Base-by-base conservation (phyloP, 306 rosid species). In the Lithocarpus polystachyus region DNA sequence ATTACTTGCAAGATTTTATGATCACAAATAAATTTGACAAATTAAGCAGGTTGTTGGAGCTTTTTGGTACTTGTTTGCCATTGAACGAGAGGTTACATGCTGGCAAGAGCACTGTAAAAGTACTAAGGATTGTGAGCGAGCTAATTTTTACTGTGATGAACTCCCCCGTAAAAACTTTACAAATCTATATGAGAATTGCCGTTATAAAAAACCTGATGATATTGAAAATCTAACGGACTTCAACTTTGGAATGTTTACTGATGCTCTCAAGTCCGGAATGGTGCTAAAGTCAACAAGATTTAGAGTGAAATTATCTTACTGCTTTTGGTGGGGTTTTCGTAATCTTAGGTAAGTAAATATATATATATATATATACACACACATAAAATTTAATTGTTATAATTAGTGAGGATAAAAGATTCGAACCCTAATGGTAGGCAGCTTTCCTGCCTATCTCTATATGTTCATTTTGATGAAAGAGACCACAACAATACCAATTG, bases 261-360 rank as follows among this genome's bases (percentile, higher is more conserved):
- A 88, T 13, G 97, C 96, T 76, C 91, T 92, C 15, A n/a, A 45
- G 82, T 75, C 81, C 28, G 75, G 55, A 6, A 82, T 94, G 71
- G 83, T 88, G 12, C 80, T 80, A 48, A 76, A 81, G 19, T 64
- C 81, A 8, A 35, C 11, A 2, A 57, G 67, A 79, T 92, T 92
- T 81, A 76, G 75, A 7, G 70, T 75, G n/a, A 94, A 94, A 74
- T 83, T 94, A 74, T 87, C 82, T 68, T 92, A 82, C 84, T 92
- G 94, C 82, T 94, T 94, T 72, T 94, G 98, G 97, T 94, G 98
- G 98, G 98, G 97, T 79, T 82, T 94, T 68, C 91, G 94, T 75
- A 86, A 78, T 87, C 80, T 94, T 35, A 87, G 98, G 98, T 94
- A 33, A 7, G 89, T 75, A 55, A 29, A 12, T 48, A 37, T 35